phyloP scores from a whole-genome alignment of 73 alveolate genomes.

The Effrenium voratum region DNA sequence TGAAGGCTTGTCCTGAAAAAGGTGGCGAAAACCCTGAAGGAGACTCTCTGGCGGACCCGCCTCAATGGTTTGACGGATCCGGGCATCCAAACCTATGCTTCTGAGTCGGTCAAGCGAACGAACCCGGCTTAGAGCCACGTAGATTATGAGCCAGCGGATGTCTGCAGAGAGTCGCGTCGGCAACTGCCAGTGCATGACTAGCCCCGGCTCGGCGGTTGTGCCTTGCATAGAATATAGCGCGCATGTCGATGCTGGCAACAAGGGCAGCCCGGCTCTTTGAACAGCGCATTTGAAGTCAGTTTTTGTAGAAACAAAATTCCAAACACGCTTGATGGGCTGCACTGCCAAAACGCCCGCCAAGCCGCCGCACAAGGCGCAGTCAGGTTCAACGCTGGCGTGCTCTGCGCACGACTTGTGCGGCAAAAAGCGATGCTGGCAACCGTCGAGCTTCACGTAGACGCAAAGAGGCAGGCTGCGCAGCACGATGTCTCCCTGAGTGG shows the following conservation, averaged over 20 bases:
- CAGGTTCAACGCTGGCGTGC: neutral
- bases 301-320: neutral
- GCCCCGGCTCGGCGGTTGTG: neutral
- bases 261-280: neutral
- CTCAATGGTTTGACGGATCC: neutral
- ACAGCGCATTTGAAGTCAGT: neutral
- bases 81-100: neutral
- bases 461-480: neutral
- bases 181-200: neutral
- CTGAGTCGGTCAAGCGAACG: neutral
- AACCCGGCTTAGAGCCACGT: neutral
- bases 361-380: neutral
- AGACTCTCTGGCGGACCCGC: constrained; percentile 38
- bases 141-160: neutral
- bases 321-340: neutral
- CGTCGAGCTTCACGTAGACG: constrained; percentile 10
- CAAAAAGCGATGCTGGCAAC: neutral
- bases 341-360: neutral
- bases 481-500: neutral
- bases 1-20: neutral
- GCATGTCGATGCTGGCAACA: constrained; percentile 9
- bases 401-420: neutral
- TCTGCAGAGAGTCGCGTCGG: neutral
- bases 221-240: constrained; percentile 14
- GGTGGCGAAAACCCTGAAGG: neutral